These are phyloP conservation scores for Myriangium duriaei DNA, from an alignment of 2,329 filamentous ascomycete genomes.

Conservation along the genomic window DNA sequence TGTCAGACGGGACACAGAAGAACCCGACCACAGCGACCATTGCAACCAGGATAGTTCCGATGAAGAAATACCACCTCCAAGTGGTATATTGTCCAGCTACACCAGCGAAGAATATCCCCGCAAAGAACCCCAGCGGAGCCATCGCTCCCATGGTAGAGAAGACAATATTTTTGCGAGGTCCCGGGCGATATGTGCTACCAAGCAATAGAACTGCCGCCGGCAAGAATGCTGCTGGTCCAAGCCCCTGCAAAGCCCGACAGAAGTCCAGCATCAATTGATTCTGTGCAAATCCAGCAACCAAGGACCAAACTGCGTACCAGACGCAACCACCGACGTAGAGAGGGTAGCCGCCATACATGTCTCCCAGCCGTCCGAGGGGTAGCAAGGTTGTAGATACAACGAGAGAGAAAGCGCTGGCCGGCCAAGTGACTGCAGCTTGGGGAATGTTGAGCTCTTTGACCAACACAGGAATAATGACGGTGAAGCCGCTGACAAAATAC, in stretches of 20 bases:
- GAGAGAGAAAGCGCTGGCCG: slow-evolving; percentile 22
- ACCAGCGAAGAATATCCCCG: slow-evolving; percentile 22
- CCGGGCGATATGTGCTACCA: slow-evolving; percentile 19
- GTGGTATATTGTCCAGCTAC: slow-evolving; percentile 16
- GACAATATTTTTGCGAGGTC: slow-evolving; percentile 22
- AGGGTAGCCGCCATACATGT: slow-evolving; percentile 25
- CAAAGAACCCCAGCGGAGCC: slow-evolving; percentile 26
- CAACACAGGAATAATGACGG: slow-evolving; percentile 22
- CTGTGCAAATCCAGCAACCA: slow-evolving; percentile 22
- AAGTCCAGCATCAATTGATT: slow-evolving; percentile 19
- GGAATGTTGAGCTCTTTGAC: slow-evolving; percentile 11
- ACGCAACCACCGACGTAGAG: slow-evolving; percentile 23
- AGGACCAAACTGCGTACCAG: slow-evolving; percentile 24
- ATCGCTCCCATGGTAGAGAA: slow-evolving; percentile 25
- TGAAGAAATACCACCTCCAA: slow-evolving; percentile 25
- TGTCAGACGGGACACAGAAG: slow-evolving; percentile 22
- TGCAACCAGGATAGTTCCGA: slow-evolving; percentile 18
- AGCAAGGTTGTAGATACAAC: slow-evolving; percentile 23
- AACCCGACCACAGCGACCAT: slow-evolving; percentile 20
- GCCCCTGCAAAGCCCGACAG: slow-evolving; percentile 25
- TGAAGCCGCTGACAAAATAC: slow-evolving; percentile 26
- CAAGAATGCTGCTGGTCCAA: slow-evolving; percentile 24
- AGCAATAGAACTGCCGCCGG: slow-evolving; percentile 24
- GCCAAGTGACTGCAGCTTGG: slow-evolving; percentile 20
- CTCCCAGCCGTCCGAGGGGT: slow-evolving; percentile 22